Base-by-base conservation (phyloP, 1,139 yeast genomes). In the Diutina siamensis region DNA sequence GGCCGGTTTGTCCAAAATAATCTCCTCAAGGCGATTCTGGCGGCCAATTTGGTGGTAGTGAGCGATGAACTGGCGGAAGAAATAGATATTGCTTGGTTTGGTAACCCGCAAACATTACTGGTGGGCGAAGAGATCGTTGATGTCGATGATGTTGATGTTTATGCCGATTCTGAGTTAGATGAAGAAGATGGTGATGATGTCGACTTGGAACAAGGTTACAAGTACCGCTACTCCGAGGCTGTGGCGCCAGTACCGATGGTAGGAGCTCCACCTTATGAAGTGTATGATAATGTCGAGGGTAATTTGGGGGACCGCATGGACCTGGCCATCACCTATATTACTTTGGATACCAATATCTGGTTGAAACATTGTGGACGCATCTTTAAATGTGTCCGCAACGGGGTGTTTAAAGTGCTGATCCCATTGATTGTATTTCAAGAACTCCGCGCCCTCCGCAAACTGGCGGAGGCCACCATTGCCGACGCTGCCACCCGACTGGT, bases 401-500 rank as follows among this genome's bases (percentile, higher is more conserved):
- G 72, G 12, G 74, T 81, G 2, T 68, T 83, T 53, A 76, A 65
- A 62, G 60, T 72, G 60, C 62, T 76, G 56, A 77, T 83, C 7
- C 89, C 94, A 40, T 64, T 83, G 49, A 81, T 84, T 28, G 87
- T 84, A 9, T 83, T 83, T 57, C 94, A 83, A 63, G 94, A 83
- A 55, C 64, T 83, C 49, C 64, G 92, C 53, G 80, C 85, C n/a
- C 63, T 83, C 50, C 63, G 94, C 48, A 78, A 83, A 56, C 80
- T 87, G 2, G 74, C 79, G 20, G 94, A 83, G 57, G 83, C 82
- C 4, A 76, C 84, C 3, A 80, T 83, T 28, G 79, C 87, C 2
- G 94, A 83, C 58, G 83, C 89, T 1, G 92, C 92, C 1, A 83
- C 92, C 0, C 65, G 92, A 48, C 83, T 88, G 1, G 88, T 83